Conservation (phyloP, 768 basidiomycete species). For the Collybiopsis luxurians region DNA sequence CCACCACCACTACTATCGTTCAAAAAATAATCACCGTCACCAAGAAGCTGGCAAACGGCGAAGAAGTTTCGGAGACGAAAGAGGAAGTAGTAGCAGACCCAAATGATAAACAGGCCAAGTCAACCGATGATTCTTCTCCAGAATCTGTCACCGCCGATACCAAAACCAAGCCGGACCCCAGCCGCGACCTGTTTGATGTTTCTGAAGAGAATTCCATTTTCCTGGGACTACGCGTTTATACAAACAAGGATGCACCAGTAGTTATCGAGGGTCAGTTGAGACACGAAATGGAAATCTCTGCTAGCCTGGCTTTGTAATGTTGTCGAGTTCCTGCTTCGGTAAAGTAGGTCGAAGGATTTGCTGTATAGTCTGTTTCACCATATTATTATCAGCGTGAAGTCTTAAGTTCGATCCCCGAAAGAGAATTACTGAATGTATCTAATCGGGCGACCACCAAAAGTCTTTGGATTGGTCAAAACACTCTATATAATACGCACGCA, state of each 20-base stretch:
- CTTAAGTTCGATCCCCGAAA: too few species aligned
- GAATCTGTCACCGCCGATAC: background rate
- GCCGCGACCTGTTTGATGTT: background rate
- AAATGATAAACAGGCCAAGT: background rate
- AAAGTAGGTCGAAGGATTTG: too few species aligned
- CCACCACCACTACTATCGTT: background rate
- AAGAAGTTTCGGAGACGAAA: background rate
- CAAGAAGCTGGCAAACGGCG: background rate
- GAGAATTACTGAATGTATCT: too few species aligned
- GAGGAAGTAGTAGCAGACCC: background rate
- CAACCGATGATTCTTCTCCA: background rate
- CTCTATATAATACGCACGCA: too few species aligned
- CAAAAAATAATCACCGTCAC: background rate
- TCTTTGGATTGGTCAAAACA: too few species aligned
- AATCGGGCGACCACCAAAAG: too few species aligned
- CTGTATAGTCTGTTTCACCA: too few species aligned
- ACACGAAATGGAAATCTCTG: constrained; percentile 6
- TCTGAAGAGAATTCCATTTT: constrained; percentile 8
- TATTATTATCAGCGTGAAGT: too few species aligned
- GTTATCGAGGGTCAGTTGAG: constrained; percentile 2
- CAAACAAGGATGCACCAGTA: constrained; percentile 4
- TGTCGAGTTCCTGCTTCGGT: too few species aligned
- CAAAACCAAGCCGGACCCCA: constrained; percentile 3
- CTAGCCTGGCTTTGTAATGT: background rate
- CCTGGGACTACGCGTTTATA: constrained; percentile 4